Evolutionary conservation across 495 filamentous ascomycete species (phyloP), one percentile per base, ranked within the genome.

Genomic region (Penicillium waksmanii): DNA sequence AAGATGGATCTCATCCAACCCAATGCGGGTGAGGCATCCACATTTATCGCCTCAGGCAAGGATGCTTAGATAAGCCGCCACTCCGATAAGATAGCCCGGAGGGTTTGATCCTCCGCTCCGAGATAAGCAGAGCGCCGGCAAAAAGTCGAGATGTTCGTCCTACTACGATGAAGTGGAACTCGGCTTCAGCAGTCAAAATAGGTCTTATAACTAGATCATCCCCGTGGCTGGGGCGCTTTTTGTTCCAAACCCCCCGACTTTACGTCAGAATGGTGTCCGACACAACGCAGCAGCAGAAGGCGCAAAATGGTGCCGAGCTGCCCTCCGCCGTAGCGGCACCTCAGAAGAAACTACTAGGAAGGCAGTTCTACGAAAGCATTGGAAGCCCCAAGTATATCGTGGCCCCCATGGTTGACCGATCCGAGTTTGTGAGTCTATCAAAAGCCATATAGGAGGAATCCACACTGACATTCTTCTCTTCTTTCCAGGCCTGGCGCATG

Each of bases 401-500:
- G 27, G 95, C 95, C 35, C 95, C 95, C 34, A 99, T 99, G 95
- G 95, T 99, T 19, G 95, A 98, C 63, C 89, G 97, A 69, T 96
- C 92, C 4, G 96, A 98, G 78, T 96, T 97, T 77, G 94, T 97
- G 80, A 60, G 88, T 79, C 31, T 55, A 56, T 61, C 27, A 25
- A 13, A 57, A 9, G 46, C 48, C 19, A 43, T 34, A 23, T n/a
- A 13, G 35, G 2, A 3, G 35, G 35, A 44, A n/a, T 12, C 11
- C 17, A 56, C 46, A 57, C 70, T 70, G 48, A 78, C 57, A 7
- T 43, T 18, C 18, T 15, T 25, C 5, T 36, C 27, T 55, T 53
- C 3, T 15, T 21, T 49, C 19, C 46, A 96, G 93, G 93, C 93
- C 66, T 97, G 95, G 95, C 90, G 95, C 61, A 87, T 96, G 82